phyloP scores from a whole-genome alignment of 208 protist species.

The Trypanosoma brucei region DNA sequence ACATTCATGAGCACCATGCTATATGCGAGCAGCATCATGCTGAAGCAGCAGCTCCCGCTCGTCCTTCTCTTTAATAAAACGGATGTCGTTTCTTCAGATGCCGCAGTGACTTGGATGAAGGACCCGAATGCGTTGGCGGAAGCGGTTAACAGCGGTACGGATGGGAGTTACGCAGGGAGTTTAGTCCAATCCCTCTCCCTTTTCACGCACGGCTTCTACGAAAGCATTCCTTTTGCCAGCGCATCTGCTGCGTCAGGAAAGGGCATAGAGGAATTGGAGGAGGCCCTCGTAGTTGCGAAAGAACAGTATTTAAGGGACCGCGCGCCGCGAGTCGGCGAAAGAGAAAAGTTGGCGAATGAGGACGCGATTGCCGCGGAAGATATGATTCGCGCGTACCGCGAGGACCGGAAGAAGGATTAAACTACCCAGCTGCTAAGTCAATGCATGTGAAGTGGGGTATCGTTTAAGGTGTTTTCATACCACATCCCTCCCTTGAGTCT shows the following conservation, averaged over 20 bases:
- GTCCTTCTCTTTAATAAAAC: constrained; percentile 98
- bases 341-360: constrained; percentile 5
- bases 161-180: constrained; percentile 83
- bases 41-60: constrained; percentile 97
- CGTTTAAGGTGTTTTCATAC: neutral
- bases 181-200: constrained; percentile 93
- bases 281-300: constrained; percentile 57
- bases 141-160: constrained; percentile 52
- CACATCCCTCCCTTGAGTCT: too few relatives aligned
- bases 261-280: constrained; percentile 89
- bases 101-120: constrained; percentile 92
- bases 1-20: constrained; percentile 99
- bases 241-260: constrained; percentile 92
- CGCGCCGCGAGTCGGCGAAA: constrained; percentile 4
- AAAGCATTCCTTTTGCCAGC: constrained; percentile 78
- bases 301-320: constrained; percentile 68
- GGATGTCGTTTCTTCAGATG: constrained; percentile 88
- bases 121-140: constrained; percentile 89
- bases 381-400: constrained; percentile 1
- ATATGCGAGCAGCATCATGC: constrained; percentile 98
- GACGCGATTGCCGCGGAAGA: constrained; percentile 10
- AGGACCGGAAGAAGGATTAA: neutral
- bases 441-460: neutral
- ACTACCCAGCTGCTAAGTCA: neutral
- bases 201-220: constrained; percentile 98